These are phyloP conservation scores for Streptanthus diversifolius DNA, from an alignment of 345 rosid species.

Conservation along the genomic window DNA sequence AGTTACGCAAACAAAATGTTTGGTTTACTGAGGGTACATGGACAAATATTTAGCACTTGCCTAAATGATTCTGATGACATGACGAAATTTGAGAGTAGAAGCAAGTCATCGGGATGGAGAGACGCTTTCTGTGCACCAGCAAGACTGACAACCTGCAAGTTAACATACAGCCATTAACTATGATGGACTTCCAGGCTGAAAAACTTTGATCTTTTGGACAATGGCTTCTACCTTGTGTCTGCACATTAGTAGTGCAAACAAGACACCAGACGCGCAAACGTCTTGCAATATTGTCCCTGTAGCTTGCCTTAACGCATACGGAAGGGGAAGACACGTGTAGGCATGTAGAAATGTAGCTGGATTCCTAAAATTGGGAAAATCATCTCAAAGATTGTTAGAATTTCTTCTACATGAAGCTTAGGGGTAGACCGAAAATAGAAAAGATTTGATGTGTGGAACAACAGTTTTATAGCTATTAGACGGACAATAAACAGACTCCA, in stretches of 20 bases:
- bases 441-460: neutral
- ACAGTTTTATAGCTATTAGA: neutral
- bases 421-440: neutral
- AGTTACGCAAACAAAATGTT: neutral
- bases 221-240: slow-evolving; percentile 57
- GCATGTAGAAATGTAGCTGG: slow-evolving; percentile 96
- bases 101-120: slow-evolving; percentile 94
- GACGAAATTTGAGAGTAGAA: slow-evolving; percentile 88
- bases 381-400: slow-evolving; percentile 10
- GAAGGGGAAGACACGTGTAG: slow-evolving; percentile 94
- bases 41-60: slow-evolving; percentile 37
- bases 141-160: slow-evolving; percentile 79
- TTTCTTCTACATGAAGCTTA: neutral
- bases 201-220: neutral
- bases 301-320: slow-evolving; percentile 73
- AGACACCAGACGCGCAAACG: slow-evolving; percentile 80
- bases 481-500: slow-evolving; percentile 11
- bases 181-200: neutral
- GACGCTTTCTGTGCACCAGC: slow-evolving; percentile 98
- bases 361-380: slow-evolving; percentile 50
- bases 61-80: slow-evolving; percentile 93
- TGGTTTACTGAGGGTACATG: neutral
- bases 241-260: slow-evolving; percentile 84
- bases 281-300: slow-evolving; percentile 90
- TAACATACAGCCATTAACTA: slow-evolving; percentile 3